Conservation (phyloP, 495 filamentous ascomycete species). For the Aspergillus funiculosus region DNA sequence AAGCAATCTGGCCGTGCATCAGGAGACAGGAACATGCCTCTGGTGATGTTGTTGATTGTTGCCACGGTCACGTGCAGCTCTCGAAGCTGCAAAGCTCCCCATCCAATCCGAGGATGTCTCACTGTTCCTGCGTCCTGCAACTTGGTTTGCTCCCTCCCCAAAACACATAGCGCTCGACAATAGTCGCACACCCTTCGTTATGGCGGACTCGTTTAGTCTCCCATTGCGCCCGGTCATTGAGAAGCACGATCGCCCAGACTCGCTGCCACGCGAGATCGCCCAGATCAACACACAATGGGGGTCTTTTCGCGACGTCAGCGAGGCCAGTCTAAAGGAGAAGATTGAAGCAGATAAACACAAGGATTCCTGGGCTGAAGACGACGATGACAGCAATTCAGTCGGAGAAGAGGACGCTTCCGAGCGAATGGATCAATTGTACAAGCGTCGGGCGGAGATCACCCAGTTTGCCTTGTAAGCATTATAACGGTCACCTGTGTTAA, state of each 20-base stretch:
- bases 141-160: background rate
- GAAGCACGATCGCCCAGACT: slow-evolving; percentile 49
- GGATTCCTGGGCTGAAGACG: slow-evolving; percentile 33
- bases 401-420: slow-evolving; percentile 35
- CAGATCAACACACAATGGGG: slow-evolving; percentile 71
- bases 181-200: slow-evolving; percentile 17
- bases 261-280: slow-evolving; percentile 62
- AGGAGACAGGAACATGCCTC: background rate
- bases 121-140: background rate
- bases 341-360: slow-evolving; percentile 47
- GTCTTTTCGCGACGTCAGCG: slow-evolving; percentile 63
- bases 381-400: slow-evolving; percentile 28
- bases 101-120: background rate
- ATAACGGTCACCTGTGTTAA: slow-evolving; percentile 2
- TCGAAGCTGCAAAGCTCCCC: too few relatives aligned
- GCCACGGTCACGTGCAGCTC: background rate
- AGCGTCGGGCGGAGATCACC: slow-evolving; percentile 39
- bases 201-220: slow-evolving; percentile 50
- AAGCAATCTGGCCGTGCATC: too few relatives aligned
- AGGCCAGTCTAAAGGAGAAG: slow-evolving; percentile 54
- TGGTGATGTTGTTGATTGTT: background rate
- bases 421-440: slow-evolving; percentile 39
- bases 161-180: slow-evolving; percentile 4
- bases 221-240: slow-evolving; percentile 59
- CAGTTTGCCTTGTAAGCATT: slow-evolving; percentile 39